Evolutionary conservation across 768 basidiomycete species (phyloP).

Genomic region (Pholiota conissans): DNA sequence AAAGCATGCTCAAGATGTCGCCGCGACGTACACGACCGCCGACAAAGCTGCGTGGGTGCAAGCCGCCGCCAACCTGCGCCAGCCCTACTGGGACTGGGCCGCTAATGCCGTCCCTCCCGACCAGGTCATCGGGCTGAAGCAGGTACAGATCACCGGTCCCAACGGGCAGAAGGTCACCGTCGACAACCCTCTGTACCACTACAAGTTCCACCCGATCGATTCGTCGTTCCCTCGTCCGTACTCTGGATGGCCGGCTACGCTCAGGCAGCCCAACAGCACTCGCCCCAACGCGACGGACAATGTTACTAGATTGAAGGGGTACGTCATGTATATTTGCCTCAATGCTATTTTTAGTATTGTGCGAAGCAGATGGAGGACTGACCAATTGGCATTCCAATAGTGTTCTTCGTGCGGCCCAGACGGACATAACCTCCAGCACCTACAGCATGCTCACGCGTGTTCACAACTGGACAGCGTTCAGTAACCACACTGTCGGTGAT

Average conservation of each 20-base stretch:
- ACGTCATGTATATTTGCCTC: slow-evolving; percentile 2
- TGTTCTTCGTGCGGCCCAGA: slow-evolving; percentile 21
- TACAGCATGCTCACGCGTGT: slow-evolving; percentile 38
- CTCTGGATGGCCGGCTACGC: slow-evolving; percentile 31
- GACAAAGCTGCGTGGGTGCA: slow-evolving; percentile 26
- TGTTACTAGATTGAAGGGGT: slow-evolving; percentile 29
- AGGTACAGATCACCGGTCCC: slow-evolving; percentile 33
- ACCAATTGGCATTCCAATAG: slow-evolving; percentile 15
- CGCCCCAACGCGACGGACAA: slow-evolving; percentile 29
- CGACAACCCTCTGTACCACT: slow-evolving; percentile 24
- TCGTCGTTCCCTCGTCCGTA: slow-evolving; percentile 30
- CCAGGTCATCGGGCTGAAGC: slow-evolving; percentile 34
- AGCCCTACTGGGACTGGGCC: slow-evolving; percentile 60
- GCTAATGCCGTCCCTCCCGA: slow-evolving; percentile 35
- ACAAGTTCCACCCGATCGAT: slow-evolving; percentile 24
- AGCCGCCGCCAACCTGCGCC: slow-evolving; percentile 38
- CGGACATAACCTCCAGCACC: slow-evolving; percentile 29
- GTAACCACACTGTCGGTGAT: slow-evolving; percentile 33
- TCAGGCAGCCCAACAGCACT: slow-evolving; percentile 30
- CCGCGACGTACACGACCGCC: slow-evolving; percentile 35
- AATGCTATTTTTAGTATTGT: not conserved
- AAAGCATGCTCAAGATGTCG: slow-evolving; percentile 38
- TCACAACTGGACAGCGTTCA: slow-evolving; percentile 43
- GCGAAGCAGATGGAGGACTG: not conserved
- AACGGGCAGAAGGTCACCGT: slow-evolving; percentile 24